Base-by-base conservation (phyloP, 23 red algal species). In the Gracilaria domingensis region DNA sequence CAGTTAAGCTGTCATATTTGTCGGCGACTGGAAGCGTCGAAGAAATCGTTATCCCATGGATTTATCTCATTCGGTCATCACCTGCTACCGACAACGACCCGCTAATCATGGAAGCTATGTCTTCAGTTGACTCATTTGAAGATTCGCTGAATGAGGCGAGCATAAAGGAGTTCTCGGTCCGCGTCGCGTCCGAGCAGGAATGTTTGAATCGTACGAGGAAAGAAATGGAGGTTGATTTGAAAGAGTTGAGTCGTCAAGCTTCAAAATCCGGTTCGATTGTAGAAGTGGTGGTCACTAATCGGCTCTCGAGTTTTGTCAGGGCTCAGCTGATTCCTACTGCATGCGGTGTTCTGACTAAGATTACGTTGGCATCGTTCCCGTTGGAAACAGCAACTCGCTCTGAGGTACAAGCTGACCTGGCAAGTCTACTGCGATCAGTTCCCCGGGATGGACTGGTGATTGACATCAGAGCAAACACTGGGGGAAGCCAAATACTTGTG, bases 381-480 rank as follows among this genome's bases (percentile, higher is more conserved):
- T 53, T 36, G 44, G 78, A 82, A 26, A 18, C 51, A 28, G 23
- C 20, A 60, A 55, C 51, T 55, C 51, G 51, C 9, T 12, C 24
- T 12, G 24, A 82, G 20, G 47, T 82, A 17, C 18, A 38, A 21
- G 21, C 32, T n/a, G 78, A 82, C 7, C 25, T 82, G 16, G 51
- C 42, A 29, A 26, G 12, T 21, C 20, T 82, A 21, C 51, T 82
- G 48, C 1, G 2, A 49, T 35, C 33, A 12, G 57, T 82, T 48
- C 78, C 78, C 24, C 23, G 30, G 39, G 51, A 36, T 9, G 48
- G 78, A 29, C 21, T 82, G 78, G 57, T 82, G 35, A 55, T 82
- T 30, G 78, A 82, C 28, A 53, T 82, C 20, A 48, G 78, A 35
- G 44, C 35, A n/a, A 82, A 82, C 51, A 6, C 21, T 34, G 78